Evolutionary conservation across 2,329 filamentous ascomycete genomes (phyloP).

Genomic region (Calonectria pseudoreteaudii): DNA sequence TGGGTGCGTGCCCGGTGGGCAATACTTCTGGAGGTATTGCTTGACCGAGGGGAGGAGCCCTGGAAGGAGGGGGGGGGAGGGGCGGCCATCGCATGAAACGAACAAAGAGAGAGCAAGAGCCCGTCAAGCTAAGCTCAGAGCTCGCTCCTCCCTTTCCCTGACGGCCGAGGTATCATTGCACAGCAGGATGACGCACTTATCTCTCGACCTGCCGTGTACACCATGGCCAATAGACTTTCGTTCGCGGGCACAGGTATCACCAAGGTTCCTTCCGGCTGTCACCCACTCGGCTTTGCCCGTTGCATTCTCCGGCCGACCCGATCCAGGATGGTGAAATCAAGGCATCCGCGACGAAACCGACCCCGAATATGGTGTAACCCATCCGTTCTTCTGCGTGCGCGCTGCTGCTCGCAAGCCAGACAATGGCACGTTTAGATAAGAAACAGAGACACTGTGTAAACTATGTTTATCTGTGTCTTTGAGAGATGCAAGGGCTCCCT

Average conservation of each 20-base stretch:
- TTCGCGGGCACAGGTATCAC: background rate
- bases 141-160: slow-evolving; percentile 5
- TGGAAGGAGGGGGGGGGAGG: no score
- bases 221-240: background rate
- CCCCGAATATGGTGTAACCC: background rate
- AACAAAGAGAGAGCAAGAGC: background rate
- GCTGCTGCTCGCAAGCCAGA: background rate
- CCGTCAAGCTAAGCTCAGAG: slow-evolving; percentile 1
- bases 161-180: slow-evolving; percentile 23
- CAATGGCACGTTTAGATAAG: background rate
- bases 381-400: background rate
- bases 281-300: background rate
- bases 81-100: background rate
- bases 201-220: background rate
- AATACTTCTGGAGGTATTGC: background rate
- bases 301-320: slow-evolving; percentile 25
- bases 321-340: slow-evolving; percentile 19
- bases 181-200: slow-evolving; percentile 18
- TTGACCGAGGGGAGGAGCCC: background rate
- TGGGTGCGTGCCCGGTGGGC: background rate
- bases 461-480: background rate
- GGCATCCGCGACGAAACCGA: slow-evolving; percentile 7
- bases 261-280: background rate
- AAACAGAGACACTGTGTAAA: background rate
- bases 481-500: background rate